Evolutionary conservation across 345 rosid species (phyloP), one percentile per base, ranked within the genome.

Genomic region (Eucalyptus pumila): DNA sequence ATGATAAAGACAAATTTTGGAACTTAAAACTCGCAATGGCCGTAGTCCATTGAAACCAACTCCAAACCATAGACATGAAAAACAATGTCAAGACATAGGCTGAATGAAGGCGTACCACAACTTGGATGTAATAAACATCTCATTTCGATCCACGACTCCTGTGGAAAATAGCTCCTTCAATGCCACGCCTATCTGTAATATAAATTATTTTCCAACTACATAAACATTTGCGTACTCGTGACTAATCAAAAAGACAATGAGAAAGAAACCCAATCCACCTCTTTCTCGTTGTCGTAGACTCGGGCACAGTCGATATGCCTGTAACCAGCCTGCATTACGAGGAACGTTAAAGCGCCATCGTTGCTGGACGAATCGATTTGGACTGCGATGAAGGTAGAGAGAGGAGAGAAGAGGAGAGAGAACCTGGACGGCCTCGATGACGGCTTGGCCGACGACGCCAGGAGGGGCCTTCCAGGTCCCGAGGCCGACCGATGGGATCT

Each of bases 381-480:
- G 47, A 76, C 85, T 23, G 15, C 27, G 27, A 19, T 23, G 47
- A 40, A 40, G 85, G 30, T 21, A 21, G 47, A 76, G 45, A 19
- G 89, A 87, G 81, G 80, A 40, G 48, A 67, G 11, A 17, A 11
- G 86, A 65, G 52, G 14, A 83, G 60, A 81, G 40, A 16, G 37
- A 92, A 94, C 94, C 93, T 94, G 90, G 89, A 93, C 92, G 9
- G 95, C 94, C 54, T 91, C 86, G 47, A 91, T 90, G 62, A 93
- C 92, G 44, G 92, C 92, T 60, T 93, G 89, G 40, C 90, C 94
- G 30, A 92, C 95, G 4, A 87, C 91, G 45, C 95, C 95, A 1
- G 93, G 94, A 49, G 93, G 87, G 62, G 94, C 94, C 87, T 93
- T 94, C 94, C 96, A 94, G 11, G 94, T 93, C 62, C 95, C 96